phyloP scores from a whole-genome alignment of 2,329 filamentous ascomycete species.

The Cladosporium sp. region DNA sequence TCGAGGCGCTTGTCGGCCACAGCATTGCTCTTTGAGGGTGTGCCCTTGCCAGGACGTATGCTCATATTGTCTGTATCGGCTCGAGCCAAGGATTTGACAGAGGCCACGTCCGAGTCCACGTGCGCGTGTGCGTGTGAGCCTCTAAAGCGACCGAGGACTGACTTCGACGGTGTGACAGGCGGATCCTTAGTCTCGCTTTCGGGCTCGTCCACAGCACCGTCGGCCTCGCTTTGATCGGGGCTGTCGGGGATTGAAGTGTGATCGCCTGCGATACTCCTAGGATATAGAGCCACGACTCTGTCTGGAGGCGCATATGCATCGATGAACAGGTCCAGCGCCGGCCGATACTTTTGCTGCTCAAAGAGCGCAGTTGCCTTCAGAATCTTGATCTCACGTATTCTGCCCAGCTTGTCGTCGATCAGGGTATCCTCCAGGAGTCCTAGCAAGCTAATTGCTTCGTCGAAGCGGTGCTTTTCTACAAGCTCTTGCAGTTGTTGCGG shows the following conservation, averaged over 20 bases:
- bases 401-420: constrained; percentile 76
- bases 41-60: constrained; percentile 44
- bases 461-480: constrained; percentile 70
- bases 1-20: constrained; percentile 59
- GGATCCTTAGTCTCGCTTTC: constrained; percentile 37
- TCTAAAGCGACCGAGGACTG: constrained; percentile 52
- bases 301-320: constrained; percentile 88
- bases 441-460: constrained; percentile 89
- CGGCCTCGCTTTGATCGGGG: constrained; percentile 43
- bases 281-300: constrained; percentile 82
- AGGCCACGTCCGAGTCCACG: constrained; percentile 53
- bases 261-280: constrained; percentile 78
- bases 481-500: constrained; percentile 85
- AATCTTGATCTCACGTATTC: constrained; percentile 84
- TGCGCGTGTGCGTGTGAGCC: constrained; percentile 36
- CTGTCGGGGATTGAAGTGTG: constrained; percentile 64
- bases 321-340: constrained; percentile 87
- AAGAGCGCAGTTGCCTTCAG: constrained; percentile 87
- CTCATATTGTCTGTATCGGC: constrained; percentile 60
- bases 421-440: constrained; percentile 91
- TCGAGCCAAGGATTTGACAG: constrained; percentile 61
- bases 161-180: constrained; percentile 39
- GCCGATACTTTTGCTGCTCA: constrained; percentile 75
- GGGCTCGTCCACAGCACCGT: constrained; percentile 46
- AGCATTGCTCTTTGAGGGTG: constrained; percentile 42